Conservation (phyloP, 2,329 filamentous ascomycete species). For the Bipolaris sorokiniana region DNA sequence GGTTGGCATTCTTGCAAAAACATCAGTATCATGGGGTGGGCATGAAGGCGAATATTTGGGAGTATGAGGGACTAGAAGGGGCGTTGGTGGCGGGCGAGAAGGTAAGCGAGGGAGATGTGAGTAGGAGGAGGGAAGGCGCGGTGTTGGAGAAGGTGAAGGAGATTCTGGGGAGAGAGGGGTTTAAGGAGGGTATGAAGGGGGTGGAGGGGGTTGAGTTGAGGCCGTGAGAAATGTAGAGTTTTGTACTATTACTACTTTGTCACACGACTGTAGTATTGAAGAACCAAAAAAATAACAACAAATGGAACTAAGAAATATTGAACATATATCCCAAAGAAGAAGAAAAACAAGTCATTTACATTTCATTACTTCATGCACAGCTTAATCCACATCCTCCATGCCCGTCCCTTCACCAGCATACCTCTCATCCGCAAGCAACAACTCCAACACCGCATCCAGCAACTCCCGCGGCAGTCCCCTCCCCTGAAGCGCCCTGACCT, state of each 20-base stretch:
- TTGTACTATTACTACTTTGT: no score
- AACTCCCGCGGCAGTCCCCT: slow-evolving; percentile 35
- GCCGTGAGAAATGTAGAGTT: slow-evolving; percentile 11
- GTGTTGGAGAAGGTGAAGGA: slow-evolving; percentile 47
- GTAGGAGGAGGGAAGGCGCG: slow-evolving; percentile 38
- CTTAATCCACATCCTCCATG: not conserved
- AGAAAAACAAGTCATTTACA: not conserved
- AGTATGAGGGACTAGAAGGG: slow-evolving; percentile 71
- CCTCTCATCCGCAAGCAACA: slow-evolving; percentile 44
- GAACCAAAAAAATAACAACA: not conserved
- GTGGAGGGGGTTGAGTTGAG: slow-evolving; percentile 35
- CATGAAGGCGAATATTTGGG: slow-evolving; percentile 98
- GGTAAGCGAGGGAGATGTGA: slow-evolving; percentile 34
- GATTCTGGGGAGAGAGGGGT: slow-evolving; percentile 39
- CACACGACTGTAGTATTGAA: no score
- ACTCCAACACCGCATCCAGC: slow-evolving; percentile 44
- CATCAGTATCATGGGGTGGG: slow-evolving; percentile 95
- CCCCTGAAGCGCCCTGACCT: slow-evolving; percentile 39
- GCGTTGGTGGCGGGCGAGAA: slow-evolving; percentile 40
- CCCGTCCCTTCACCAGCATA: slow-evolving; percentile 26
- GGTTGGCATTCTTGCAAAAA: slow-evolving; percentile 90
- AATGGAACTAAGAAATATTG: not conserved
- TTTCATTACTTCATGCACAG: not conserved
- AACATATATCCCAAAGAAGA: no score
- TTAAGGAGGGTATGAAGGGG: slow-evolving; percentile 42